Conservation (phyloP, 1,139 yeast species). For the Debaryomyces singareniensis region DNA sequence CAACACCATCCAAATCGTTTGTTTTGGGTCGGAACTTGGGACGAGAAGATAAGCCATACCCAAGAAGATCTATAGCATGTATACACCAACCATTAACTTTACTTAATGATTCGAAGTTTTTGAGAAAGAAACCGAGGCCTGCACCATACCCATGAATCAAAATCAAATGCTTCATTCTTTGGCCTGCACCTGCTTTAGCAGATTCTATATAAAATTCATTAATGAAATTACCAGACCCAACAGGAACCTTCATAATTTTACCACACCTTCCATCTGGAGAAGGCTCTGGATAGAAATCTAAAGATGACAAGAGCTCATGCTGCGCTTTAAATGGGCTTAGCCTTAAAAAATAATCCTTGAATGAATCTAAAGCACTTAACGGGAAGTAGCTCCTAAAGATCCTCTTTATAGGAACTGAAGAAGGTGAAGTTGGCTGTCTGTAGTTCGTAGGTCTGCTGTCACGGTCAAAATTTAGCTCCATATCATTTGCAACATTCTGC, state of each 20-base stretch:
- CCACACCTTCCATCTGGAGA: constrained; percentile 26
- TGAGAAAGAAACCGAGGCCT: constrained; percentile 64
- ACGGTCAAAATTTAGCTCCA: too few relatives aligned
- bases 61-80: constrained; percentile 69
- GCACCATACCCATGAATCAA: constrained; percentile 78
- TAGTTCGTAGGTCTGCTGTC: constrained; percentile 11
- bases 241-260: constrained; percentile 26
- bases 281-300: constrained; percentile 34
- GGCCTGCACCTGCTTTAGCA: constrained; percentile 19
- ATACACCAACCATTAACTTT: constrained; percentile 45
- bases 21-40: constrained; percentile 39
- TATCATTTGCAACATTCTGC: too few relatives aligned
- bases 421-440: constrained; percentile 52
- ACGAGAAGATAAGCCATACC: constrained; percentile 70
- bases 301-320: constrained; percentile 38
- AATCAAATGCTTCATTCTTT: constrained; percentile 46
- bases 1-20: constrained; percentile 30
- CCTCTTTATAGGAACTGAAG: constrained; percentile 52
- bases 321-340: constrained; percentile 44
- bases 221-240: constrained; percentile 39
- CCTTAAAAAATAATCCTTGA: constrained; percentile 41
- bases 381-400: constrained; percentile 54
- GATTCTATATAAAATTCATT: constrained; percentile 63
- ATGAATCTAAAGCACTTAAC: constrained; percentile 43
- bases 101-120: constrained; percentile 49